Percentiles rank a stretch among this genome's conserved stretches.
Conservation (phyloP, 345 rosid species). For the Mercurialis annua region DNA sequence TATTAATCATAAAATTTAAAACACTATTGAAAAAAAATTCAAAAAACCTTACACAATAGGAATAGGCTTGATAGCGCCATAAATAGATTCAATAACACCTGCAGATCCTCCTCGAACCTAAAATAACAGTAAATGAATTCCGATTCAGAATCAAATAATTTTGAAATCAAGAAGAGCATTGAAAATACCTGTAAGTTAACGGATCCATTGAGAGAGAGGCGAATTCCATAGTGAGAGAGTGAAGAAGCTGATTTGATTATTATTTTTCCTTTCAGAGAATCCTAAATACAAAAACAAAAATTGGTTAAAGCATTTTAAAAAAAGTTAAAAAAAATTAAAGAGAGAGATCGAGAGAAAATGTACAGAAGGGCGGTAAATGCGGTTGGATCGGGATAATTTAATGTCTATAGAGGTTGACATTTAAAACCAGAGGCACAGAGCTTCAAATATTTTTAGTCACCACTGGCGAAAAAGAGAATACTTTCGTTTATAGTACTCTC, state of each 20-base stretch:
- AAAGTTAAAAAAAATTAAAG: background rate
- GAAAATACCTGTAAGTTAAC: conserved; percentile 65
- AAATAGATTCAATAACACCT: conserved; percentile 75
- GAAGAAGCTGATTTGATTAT: conserved; percentile 63
- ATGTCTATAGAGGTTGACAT: conserved; percentile 39
- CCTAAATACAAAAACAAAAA: conserved; percentile 35
- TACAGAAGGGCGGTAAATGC: conserved; percentile 70
- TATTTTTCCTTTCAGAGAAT: conserved; percentile 63
- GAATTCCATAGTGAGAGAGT: conserved; percentile 67
- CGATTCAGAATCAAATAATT: background rate
- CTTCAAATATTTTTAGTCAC: no score
- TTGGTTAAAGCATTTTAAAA: background rate
- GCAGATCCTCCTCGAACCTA: conserved; percentile 93
- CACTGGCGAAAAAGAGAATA: no score
- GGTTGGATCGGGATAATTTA: conserved; percentile 63
- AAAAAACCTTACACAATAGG: conserved; percentile 51
- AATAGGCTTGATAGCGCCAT: conserved; percentile 79
- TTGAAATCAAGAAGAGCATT: conserved; percentile 3
- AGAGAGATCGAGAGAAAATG: conserved; percentile 8
- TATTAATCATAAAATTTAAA: no score
- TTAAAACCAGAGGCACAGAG: no score
- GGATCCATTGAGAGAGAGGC: conserved; percentile 63
- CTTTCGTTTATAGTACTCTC: no score
- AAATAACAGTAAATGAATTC: background rate
- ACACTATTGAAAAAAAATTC: no score